A percentile compares a stretch with the other conserved stretches of the same genome.
Evolutionary conservation across 2,329 filamentous ascomycete species (phyloP).

Genomic region (Xylariaceae sp.): DNA sequence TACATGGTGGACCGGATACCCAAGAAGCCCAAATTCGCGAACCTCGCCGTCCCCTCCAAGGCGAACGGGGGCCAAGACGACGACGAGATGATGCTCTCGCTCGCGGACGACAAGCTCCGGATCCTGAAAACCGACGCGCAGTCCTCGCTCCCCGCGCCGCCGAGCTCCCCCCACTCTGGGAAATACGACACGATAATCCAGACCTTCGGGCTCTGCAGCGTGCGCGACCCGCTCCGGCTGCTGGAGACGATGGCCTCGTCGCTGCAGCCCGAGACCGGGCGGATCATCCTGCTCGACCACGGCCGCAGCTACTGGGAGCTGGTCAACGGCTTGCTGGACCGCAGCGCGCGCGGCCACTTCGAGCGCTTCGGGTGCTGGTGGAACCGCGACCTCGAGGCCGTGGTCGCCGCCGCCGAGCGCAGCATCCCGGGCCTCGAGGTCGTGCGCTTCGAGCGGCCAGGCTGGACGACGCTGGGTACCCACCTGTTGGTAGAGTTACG

Average conservation of each 20-base stretch:
- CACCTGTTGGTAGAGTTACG: conserved; percentile 61
- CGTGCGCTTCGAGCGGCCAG: conserved; percentile 54
- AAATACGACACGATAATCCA: conserved; percentile 67
- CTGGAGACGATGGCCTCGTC: conserved; percentile 55
- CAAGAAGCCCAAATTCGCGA: conserved; percentile 33
- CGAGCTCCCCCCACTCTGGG: conserved; percentile 39
- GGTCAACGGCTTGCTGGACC: conserved; percentile 60
- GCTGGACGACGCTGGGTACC: conserved; percentile 58
- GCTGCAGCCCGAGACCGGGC: conserved; percentile 57
- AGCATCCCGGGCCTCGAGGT: conserved; percentile 39
- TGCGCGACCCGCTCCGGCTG: conserved; percentile 57
- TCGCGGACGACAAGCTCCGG: conserved; percentile 48
- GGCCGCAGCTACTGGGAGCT: conserved; percentile 58
- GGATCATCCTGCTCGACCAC: conserved; percentile 65
- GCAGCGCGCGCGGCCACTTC: conserved; percentile 58
- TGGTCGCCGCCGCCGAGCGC: conserved; percentile 53
- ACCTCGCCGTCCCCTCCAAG: conserved; percentile 30
- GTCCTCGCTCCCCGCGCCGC: conserved; percentile 41
- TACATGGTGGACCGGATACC: conserved; percentile 45
- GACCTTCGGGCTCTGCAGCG: conserved; percentile 67
- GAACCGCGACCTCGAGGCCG: conserved; percentile 63
- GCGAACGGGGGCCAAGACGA: conserved; percentile 11
- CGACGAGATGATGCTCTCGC: conserved; percentile 33
- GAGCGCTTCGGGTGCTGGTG: conserved; percentile 68
- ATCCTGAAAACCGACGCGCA: conserved; percentile 54